Conservation (phyloP, 345 rosid genomes). For the Citrus medica region DNA sequence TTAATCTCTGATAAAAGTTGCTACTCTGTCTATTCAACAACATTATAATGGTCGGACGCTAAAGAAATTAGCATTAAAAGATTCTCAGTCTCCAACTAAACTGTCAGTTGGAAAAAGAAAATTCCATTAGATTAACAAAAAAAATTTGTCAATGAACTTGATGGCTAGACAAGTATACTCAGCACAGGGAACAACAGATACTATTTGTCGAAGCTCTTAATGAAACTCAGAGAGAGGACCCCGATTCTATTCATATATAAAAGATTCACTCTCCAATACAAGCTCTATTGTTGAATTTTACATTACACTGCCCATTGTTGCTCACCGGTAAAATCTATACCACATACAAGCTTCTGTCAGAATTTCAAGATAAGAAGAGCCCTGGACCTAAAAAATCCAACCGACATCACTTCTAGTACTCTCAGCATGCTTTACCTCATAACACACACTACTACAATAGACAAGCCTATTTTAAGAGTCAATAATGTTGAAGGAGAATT, state of each 20-base stretch:
- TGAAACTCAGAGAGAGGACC: background rate
- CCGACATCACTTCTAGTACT: background rate
- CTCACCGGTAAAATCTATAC: background rate
- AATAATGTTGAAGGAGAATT: constrained; percentile 67
- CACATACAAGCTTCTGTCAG: constrained; percentile 1
- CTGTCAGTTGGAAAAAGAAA: no score
- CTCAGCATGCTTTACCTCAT: background rate
- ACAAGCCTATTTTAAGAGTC: constrained; percentile 23
- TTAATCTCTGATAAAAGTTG: no score
- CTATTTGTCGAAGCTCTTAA: background rate
- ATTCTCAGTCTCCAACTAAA: no score
- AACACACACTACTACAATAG: background rate
- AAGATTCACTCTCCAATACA: background rate
- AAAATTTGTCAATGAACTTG: no score
- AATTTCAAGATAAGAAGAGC: background rate
- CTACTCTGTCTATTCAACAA: no score
- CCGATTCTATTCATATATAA: background rate
- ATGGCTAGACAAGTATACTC: no score
- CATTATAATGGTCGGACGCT: no score
- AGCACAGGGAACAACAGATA: no score
- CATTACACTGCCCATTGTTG: background rate
- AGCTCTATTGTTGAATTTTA: background rate
- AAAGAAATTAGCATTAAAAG: no score
- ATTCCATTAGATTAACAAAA: no score
- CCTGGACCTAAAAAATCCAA: background rate